These are phyloP conservation scores for Cladosporium oxysporum DNA, from an alignment of 2,329 filamentous ascomycete genomes.

Conservation along the genomic window DNA sequence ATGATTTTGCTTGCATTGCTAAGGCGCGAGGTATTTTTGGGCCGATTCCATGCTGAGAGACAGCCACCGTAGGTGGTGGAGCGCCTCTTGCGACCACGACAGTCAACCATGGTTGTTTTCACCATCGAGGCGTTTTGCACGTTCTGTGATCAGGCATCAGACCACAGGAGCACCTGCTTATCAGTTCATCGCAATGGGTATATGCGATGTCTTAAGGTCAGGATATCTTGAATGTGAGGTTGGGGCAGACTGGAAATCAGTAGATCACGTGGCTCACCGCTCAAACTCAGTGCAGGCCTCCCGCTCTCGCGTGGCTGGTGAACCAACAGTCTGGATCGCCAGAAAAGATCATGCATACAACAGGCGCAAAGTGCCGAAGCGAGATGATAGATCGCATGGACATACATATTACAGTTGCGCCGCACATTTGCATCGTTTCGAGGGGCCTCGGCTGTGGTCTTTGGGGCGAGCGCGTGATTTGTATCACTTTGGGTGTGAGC, in stretches of 20 bases:
- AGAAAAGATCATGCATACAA: background rate
- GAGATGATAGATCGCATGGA: slow-evolving; percentile 9
- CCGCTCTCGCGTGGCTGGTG: slow-evolving; percentile 10
- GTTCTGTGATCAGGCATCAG: background rate
- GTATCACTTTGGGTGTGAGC: background rate
- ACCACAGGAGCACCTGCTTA: background rate
- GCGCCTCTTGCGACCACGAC: background rate
- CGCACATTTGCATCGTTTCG: background rate
- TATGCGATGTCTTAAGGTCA: background rate
- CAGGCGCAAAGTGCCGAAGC: slow-evolving; percentile 16
- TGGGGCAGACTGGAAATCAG: background rate
- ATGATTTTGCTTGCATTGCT: background rate
- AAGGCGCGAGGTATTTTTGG: background rate
- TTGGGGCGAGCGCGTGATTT: background rate
- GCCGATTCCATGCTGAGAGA: background rate
- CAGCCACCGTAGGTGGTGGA: too few species aligned
- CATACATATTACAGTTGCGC: background rate
- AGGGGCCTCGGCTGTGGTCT: background rate
- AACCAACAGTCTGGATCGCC: slow-evolving; percentile 12
- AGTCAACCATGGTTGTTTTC: background rate
- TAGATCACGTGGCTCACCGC: slow-evolving; percentile 15
- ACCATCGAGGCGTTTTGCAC: background rate
- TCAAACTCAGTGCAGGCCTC: background rate
- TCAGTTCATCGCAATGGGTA: background rate
- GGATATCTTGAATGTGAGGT: background rate